Conservation (phyloP, 345 rosid species). For the Boechera retrofracta region DNA sequence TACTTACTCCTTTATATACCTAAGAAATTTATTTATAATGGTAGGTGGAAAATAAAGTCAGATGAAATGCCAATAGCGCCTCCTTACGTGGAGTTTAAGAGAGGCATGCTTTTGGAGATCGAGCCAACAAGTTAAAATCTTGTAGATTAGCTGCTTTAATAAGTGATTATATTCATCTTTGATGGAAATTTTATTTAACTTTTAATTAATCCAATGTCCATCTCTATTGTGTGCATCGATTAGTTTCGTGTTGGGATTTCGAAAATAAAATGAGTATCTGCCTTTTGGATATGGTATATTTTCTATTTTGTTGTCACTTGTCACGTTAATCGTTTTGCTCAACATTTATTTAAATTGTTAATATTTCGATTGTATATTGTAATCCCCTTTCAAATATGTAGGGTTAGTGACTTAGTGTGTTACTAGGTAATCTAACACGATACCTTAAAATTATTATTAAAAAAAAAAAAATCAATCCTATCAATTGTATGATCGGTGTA, state of each 20-base stretch:
- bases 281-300: background rate
- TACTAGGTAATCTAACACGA: background rate
- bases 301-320: background rate
- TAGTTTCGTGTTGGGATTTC: conserved; percentile 5
- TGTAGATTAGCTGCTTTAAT: background rate
- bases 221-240: background rate
- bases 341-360: background rate
- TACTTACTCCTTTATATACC: background rate
- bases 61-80: conserved; percentile 80
- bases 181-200: background rate
- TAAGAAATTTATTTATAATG: background rate
- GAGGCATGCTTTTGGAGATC: conserved; percentile 69
- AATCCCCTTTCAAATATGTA: background rate
- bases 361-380: background rate
- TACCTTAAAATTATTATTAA: background rate
- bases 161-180: conserved; percentile 1
- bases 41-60: conserved; percentile 70
- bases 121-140: conserved; percentile 43
- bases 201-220: background rate
- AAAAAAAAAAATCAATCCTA: background rate
- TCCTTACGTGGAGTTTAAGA: conserved; percentile 78
- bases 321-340: background rate
- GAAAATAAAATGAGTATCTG: conserved; percentile 1
- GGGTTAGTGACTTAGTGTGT: background rate
- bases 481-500: background rate